Percentiles rank a stretch among this genome's conserved stretches.
Evolutionary conservation across 371 early-diverging fungal species (phyloP).

Genomic region (Lichtheimia ornata): DNA sequence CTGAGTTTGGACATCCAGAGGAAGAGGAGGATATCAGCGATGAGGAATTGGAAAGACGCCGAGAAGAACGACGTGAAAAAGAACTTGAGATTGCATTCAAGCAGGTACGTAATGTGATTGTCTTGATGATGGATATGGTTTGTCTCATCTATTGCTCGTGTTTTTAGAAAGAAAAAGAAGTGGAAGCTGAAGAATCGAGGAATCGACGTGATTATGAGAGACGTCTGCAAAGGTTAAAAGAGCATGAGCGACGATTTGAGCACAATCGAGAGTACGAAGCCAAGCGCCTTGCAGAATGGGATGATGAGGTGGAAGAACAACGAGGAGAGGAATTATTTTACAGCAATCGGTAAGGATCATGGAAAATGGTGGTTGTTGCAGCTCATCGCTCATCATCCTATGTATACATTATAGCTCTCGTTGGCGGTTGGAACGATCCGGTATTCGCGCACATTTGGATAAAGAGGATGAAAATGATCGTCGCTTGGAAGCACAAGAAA

Average conservation of each 20-base stretch:
- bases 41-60: conserved; percentile 68
- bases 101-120: conserved; percentile 45
- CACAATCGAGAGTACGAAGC: conserved; percentile 54
- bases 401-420: conserved; percentile 46
- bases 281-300: conserved; percentile 64
- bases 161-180: conserved; percentile 63
- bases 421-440: conserved; percentile 71
- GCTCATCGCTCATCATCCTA: neutral
- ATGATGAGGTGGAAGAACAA: conserved; percentile 73
- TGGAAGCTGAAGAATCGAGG: conserved; percentile 58
- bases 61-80: conserved; percentile 65
- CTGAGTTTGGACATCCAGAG: conserved; percentile 17
- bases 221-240: conserved; percentile 51
- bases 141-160: too few species aligned
- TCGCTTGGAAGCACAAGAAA: conserved; percentile 55
- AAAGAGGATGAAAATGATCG: conserved; percentile 76
- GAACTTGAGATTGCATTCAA: conserved; percentile 68
- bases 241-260: conserved; percentile 45
- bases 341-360: conserved; percentile 56
- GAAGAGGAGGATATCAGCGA: conserved; percentile 51
- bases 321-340: conserved; percentile 71
- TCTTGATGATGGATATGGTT: neutral
- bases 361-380: neutral
- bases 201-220: conserved; percentile 57
- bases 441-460: conserved; percentile 63